Conservation (phyloP, 305 asterid species). For the Fraxinus baroniana region DNA sequence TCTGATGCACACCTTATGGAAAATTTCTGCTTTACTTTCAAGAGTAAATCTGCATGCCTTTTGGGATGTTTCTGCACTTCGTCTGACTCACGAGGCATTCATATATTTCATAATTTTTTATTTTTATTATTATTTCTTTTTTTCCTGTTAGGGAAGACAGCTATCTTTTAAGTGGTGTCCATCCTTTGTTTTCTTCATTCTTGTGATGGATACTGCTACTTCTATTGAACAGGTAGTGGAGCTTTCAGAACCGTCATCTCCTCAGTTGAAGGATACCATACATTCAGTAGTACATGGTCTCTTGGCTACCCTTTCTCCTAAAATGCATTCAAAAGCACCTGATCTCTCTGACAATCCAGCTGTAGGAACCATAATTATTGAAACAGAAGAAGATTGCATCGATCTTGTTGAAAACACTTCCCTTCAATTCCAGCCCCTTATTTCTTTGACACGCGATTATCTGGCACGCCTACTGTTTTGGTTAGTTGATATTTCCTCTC, state of each 20-base stretch:
- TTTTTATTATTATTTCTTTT: no score
- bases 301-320: constrained; percentile 89
- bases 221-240: constrained; percentile 68
- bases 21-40: background rate
- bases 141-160: background rate
- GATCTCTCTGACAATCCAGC: constrained; percentile 45
- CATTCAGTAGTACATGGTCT: constrained; percentile 87
- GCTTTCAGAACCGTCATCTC: constrained; percentile 86
- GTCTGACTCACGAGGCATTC: background rate
- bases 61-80: background rate
- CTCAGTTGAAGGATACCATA: constrained; percentile 66
- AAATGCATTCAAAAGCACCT: constrained; percentile 82
- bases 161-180: background rate
- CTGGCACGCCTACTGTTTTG: constrained; percentile 87
- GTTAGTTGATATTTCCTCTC: constrained; percentile 37
- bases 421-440: constrained; percentile 78
- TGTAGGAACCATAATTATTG: constrained; percentile 43
- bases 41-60: background rate
- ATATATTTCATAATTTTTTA: no score
- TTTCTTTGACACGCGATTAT: constrained; percentile 82
- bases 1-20: no score
- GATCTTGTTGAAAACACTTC: constrained; percentile 84
- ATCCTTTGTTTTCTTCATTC: background rate
- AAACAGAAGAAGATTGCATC: constrained; percentile 61
- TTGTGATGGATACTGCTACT: background rate